Evolutionary conservation across 768 basidiomycete genomes (phyloP).

Genomic region (Suillus brevipes): DNA sequence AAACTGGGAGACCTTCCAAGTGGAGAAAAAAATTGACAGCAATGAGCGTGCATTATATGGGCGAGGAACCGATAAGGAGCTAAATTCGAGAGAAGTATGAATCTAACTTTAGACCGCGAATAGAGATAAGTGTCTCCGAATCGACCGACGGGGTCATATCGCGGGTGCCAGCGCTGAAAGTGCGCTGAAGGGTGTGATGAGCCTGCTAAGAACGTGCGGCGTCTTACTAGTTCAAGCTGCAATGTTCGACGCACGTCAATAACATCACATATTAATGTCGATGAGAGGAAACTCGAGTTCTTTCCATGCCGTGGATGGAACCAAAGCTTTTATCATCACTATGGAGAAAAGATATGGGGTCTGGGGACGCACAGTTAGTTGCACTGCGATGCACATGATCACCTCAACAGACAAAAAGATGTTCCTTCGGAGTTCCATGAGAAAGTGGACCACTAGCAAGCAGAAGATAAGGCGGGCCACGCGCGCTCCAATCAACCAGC

Average conservation of each 20-base stretch:
- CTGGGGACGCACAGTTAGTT: not conserved
- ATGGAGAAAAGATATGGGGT: not conserved
- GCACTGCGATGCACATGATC: not conserved
- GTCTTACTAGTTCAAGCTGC: not conserved
- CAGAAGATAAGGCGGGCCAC: not conserved
- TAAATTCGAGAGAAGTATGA: not conserved
- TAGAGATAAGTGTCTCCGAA: not conserved
- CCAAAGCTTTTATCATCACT: not conserved
- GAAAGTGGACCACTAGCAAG: not conserved
- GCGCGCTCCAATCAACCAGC: not conserved
- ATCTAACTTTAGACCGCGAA: not conserved
- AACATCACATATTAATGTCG: no score
- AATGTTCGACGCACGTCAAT: not conserved
- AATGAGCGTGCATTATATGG: not conserved
- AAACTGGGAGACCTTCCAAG: not conserved
- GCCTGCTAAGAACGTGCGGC: not conserved
- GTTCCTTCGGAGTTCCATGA: not conserved
- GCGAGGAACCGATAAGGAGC: not conserved
- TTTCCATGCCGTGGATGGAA: not conserved
- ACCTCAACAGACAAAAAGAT: not conserved
- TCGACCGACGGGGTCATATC: not conserved
- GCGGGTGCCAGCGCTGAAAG: not conserved
- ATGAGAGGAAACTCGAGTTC: not conserved
- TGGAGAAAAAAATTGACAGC: not conserved
- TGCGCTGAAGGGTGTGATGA: not conserved